Evolutionary conservation across 208 protist genomes (phyloP), one percentile per base, ranked within the genome.

Genomic region (Leishmania braziliensis): DNA sequence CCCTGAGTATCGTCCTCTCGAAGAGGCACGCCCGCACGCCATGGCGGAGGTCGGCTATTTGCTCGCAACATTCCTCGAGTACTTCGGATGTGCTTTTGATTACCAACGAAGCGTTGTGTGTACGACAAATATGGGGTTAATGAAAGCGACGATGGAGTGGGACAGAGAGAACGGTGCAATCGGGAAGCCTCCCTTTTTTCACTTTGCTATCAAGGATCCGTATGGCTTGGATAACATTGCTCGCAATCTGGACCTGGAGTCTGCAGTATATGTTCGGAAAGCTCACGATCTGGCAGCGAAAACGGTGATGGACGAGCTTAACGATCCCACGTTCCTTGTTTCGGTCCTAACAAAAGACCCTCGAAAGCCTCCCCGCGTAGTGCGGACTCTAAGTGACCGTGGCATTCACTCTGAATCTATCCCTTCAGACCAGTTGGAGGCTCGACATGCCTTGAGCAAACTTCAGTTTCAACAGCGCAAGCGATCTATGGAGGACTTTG

Each of bases 181-280:
- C 29, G 86, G 80, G 26, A 88, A 80, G 66, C 95, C 95, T 16
- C 95, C 95, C 0, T 97, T 91, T 87, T 97, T 97, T 84, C 83
- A 95, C 23, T 96, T 98, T 87, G 91, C 89, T 39, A 97, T 98
- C 26, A 96, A 96, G 69, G 95, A 98, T 75, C 95, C 95, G 2
- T 97, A 95, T 74, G 92, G 95, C 14, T 79, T 96, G 10, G 95
- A 98, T 80, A 98, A 96, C 76, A 95, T 97, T 85, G 93, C 82
- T 18, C 88, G 95, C 23, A 98, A 96, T 82, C 86, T 98, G n/a
- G 90, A 95, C 74, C 16, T 65, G 10, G 86, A 92, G 46, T 86
- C 93, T 33, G 80, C 89, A 20, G 80, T 65, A 14, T 96, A 91
- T 75, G 92, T 97, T 20, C 84, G 83, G 39, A 75, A 90, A 70